A percentile compares a stretch with the other conserved stretches of the same genome.
These are phyloP conservation scores for Strobilomyces confusus DNA, from an alignment of 768 basidiomycete genomes.

Conservation along the genomic window DNA sequence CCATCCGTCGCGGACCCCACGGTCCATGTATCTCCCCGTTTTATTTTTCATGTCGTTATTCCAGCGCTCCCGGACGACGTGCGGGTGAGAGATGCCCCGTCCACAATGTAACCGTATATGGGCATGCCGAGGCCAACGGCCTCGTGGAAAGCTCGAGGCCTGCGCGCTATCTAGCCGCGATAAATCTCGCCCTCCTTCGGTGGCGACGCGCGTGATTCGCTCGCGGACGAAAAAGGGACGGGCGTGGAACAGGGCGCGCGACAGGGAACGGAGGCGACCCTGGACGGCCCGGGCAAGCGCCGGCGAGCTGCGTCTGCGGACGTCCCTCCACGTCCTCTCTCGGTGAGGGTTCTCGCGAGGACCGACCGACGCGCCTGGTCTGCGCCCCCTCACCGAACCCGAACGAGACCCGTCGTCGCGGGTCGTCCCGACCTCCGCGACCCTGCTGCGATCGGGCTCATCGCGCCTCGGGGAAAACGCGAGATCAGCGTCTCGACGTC, in stretches of 20 bases:
- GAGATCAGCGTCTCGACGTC: not conserved
- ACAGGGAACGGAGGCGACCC: not conserved
- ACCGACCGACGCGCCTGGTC: not conserved
- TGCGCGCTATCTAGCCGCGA: slow-evolving; percentile 26
- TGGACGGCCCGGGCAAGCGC: not conserved
- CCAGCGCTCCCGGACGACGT: slow-evolving; percentile 3
- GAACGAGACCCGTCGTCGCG: not conserved
- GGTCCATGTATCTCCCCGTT: not conserved
- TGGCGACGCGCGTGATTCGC: slow-evolving; percentile 1
- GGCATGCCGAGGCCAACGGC: slow-evolving; percentile 10
- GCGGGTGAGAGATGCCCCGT: slow-evolving; percentile 3
- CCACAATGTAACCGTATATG: slow-evolving; percentile 24
- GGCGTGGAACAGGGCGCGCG: not conserved
- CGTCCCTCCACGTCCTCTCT: no score
- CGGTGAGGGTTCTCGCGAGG: no score
- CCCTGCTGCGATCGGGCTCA: not conserved
- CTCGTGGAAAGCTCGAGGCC: slow-evolving; percentile 31
- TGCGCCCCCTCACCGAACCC: not conserved
- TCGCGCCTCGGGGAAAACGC: not conserved
- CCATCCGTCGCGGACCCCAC: not conserved
- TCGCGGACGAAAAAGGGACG: not conserved
- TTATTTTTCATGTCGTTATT: not conserved
- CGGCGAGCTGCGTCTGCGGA: no score
- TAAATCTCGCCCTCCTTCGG: slow-evolving; percentile 3
- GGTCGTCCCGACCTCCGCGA: not conserved